phyloP scores from a whole-genome alignment of 257 asterid genomes.

The Solanum medicagineum region DNA sequence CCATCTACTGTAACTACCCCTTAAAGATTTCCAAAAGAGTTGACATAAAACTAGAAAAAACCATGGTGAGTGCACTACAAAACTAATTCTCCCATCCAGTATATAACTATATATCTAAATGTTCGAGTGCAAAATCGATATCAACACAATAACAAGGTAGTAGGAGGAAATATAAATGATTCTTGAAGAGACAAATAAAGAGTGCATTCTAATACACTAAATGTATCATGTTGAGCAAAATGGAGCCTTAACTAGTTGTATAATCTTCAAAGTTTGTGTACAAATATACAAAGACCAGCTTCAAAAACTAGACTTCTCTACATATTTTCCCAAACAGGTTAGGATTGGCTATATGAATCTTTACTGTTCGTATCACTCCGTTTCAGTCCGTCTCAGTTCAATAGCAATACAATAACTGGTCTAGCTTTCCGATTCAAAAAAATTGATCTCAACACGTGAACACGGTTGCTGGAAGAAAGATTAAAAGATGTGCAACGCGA shows the following conservation, averaged over 20 bases:
- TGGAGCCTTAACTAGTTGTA: conserved; percentile 1
- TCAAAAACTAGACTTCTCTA: background rate
- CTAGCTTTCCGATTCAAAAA: background rate
- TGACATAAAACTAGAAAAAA: too few species aligned
- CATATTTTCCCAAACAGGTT: background rate
- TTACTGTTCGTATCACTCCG: background rate
- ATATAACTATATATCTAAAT: too few species aligned
- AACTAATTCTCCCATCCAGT: too few species aligned
- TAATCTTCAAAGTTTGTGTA: background rate
- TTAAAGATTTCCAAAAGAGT: too few species aligned
- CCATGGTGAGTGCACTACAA: too few species aligned
- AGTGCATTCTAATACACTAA: background rate
- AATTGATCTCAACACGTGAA: background rate
- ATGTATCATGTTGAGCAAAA: conserved; percentile 14
- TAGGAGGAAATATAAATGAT: background rate
- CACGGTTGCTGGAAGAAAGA: background rate
- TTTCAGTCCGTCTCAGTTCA: background rate
- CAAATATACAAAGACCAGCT: background rate
- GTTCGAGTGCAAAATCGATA: background rate
- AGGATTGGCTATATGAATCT: background rate
- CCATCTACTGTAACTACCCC: too few species aligned
- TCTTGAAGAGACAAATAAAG: background rate
- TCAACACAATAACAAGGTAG: background rate
- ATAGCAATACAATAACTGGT: background rate
- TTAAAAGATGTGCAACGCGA: too few species aligned